phyloP scores from a whole-genome alignment of 2,329 filamentous ascomycete genomes.

The Teratosphaeriaceae sp. region DNA sequence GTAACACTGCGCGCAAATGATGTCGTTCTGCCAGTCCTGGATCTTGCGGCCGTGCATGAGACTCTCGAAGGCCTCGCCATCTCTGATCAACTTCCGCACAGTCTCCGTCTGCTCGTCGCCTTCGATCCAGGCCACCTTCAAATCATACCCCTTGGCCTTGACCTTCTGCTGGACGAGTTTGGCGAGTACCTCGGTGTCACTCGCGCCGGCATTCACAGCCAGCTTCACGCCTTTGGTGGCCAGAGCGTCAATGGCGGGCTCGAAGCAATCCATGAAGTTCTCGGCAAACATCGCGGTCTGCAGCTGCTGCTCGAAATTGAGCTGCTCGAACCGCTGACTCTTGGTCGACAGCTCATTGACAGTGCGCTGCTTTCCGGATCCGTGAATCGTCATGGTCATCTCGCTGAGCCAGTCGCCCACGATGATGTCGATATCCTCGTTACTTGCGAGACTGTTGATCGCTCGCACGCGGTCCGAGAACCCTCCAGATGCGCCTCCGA shows the following conservation, averaged over 20 bases:
- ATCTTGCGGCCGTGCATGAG: constrained; percentile 13
- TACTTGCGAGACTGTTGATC: constrained; percentile 15
- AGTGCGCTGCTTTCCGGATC: constrained; percentile 12
- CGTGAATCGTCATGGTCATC: constrained; percentile 46
- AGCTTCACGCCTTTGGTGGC: constrained; percentile 37
- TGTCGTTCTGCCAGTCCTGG: constrained; percentile 14
- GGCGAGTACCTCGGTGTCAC: constrained; percentile 36
- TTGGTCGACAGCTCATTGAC: constrained; percentile 7
- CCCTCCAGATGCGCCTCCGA: constrained; percentile 27
- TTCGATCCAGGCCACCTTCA: constrained; percentile 41
- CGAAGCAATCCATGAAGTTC: constrained; percentile 41
- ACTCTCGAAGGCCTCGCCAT: constrained; percentile 11
- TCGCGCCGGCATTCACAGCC: constrained; percentile 40
- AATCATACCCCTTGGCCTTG: constrained; percentile 30
- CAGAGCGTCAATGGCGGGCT: constrained; percentile 31
- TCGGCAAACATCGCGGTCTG: constrained; percentile 13
- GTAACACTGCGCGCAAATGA: constrained; percentile 15
- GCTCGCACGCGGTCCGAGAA: constrained; percentile 29
- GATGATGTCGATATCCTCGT: constrained; percentile 42
- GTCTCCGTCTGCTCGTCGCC: constrained; percentile 32
- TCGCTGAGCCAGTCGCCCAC: constrained; percentile 45
- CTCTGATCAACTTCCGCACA: constrained; percentile 8
- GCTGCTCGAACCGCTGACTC: constrained; percentile 3
- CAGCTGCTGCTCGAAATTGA: constrained; percentile 9
- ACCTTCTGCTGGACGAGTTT: constrained; percentile 33